A percentile compares a stretch with the other conserved stretches of the same genome.
Conservation (phyloP, 2,329 filamentous ascomycete genomes). For the Aspergillus phoenicis region DNA sequence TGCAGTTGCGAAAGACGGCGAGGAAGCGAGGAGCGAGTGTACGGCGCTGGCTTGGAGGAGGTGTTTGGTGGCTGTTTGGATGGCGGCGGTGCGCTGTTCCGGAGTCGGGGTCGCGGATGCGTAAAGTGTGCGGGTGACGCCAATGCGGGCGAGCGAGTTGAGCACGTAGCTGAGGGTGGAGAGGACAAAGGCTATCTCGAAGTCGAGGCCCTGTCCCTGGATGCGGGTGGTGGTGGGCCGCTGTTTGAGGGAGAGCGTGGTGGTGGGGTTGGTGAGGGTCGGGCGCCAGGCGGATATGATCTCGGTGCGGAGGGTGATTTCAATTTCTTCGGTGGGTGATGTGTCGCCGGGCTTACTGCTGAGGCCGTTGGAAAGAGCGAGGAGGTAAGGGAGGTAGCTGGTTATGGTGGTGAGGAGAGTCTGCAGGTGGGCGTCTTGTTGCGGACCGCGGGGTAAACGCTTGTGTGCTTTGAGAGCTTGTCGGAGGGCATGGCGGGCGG, state of each 20-base stretch:
- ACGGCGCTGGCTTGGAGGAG: conserved; percentile 78
- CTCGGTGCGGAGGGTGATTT: conserved; percentile 66
- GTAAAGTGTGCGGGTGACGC: conserved; percentile 71
- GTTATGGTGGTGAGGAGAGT: conserved; percentile 70
- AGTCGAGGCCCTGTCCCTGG: conserved; percentile 72
- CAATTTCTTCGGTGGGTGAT: conserved; percentile 63
- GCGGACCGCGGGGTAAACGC: conserved; percentile 67
- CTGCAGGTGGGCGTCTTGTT: conserved; percentile 71
- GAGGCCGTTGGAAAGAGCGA: conserved; percentile 75
- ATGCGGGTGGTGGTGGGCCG: conserved; percentile 54
- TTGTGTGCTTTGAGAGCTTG: conserved; percentile 88
- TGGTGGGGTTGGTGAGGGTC: conserved; percentile 63
- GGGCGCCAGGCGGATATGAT: conserved; percentile 80
- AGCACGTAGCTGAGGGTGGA: conserved; percentile 76
- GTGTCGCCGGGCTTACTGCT: conserved; percentile 52
- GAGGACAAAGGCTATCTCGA: conserved; percentile 79
- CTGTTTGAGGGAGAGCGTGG: conserved; percentile 35
- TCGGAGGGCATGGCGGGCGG: conserved; percentile 78
- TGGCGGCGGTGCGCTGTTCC: conserved; percentile 69
- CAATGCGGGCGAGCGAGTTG: conserved; percentile 69
- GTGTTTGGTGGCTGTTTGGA: conserved; percentile 73
- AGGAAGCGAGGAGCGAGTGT: conserved; percentile 69
- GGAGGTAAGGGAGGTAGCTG: conserved; percentile 80
- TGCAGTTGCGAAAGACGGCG: conserved; percentile 48
- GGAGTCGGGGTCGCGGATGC: conserved; percentile 63